Percentiles rank a stretch among this genome's conserved stretches.
Evolutionary conservation across 257 asterid species (phyloP).

Genomic region (Lycium barbarum): DNA sequence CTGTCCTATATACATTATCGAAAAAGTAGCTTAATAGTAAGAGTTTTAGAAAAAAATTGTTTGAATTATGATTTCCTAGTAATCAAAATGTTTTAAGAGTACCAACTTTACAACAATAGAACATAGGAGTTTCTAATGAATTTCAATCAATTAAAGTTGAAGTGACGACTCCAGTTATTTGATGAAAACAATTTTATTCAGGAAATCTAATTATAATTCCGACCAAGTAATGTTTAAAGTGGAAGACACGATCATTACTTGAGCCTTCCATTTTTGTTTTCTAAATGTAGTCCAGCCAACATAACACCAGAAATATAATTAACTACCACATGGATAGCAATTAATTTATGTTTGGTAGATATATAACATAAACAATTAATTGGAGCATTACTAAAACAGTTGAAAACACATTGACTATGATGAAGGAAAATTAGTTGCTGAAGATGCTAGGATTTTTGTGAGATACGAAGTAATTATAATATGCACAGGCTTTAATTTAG

Average conservation of each 20-base stretch:
- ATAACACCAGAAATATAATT: slow-evolving; percentile 7
- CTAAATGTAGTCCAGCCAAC: slow-evolving; percentile 22
- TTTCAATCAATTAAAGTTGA: slow-evolving; percentile 8
- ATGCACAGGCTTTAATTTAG: slow-evolving; percentile 25
- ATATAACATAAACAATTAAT: not conserved
- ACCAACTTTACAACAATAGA: slow-evolving; percentile 1
- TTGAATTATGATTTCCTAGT: not conserved
- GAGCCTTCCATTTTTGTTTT: not conserved
- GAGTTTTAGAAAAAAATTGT: not conserved
- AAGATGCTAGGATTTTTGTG: not conserved
- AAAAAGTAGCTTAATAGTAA: no score
- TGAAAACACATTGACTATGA: slow-evolving; percentile 12
- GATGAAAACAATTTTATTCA: not conserved
- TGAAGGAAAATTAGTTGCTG: not conserved
- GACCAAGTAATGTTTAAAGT: not conserved
- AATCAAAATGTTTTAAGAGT: not conserved
- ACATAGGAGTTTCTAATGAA: slow-evolving; percentile 18
- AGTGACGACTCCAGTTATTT: not conserved
- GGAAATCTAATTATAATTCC: not conserved
- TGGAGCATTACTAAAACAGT: not conserved
- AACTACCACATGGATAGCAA: slow-evolving; percentile 17
- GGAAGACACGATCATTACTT: slow-evolving; percentile 26
- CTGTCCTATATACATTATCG: not conserved
- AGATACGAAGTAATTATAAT: slow-evolving; percentile 13
- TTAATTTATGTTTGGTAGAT: slow-evolving; percentile 24